phyloP scores from a whole-genome alignment of 2,329 filamentous ascomycete species.

The Botrytis tulipae region DNA sequence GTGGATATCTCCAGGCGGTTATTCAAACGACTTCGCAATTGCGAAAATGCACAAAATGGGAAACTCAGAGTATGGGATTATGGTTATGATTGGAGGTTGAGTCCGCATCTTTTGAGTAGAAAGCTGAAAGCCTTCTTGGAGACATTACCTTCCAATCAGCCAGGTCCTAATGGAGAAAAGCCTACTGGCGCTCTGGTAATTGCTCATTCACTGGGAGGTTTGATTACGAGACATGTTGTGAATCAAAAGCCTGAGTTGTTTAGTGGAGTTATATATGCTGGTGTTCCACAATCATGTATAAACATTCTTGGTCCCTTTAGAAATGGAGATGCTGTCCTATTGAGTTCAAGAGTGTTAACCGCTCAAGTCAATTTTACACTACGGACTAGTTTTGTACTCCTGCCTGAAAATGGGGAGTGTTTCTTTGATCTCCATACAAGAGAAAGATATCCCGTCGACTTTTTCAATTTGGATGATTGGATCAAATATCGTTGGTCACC shows the following conservation, averaged over 20 bases:
- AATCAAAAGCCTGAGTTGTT: conserved; percentile 85
- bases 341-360: conserved; percentile 86
- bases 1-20: conserved; percentile 84
- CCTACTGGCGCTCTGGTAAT: conserved; percentile 74
- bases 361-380: conserved; percentile 93
- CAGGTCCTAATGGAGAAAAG: conserved; percentile 42
- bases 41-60: conserved; percentile 69
- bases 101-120: conserved; percentile 70
- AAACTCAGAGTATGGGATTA: conserved; percentile 82
- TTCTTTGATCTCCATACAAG: conserved; percentile 76
- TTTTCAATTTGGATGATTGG: conserved; percentile 79
- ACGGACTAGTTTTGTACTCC: conserved; percentile 77
- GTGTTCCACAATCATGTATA: conserved; percentile 79
- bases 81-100: conserved; percentile 92
- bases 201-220: conserved; percentile 81
- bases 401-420: conserved; percentile 83
- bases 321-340: conserved; percentile 86
- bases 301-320: conserved; percentile 88
- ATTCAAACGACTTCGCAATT: conserved; percentile 72
- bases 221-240: conserved; percentile 85
- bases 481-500: conserved; percentile 75
- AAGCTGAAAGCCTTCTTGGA: conserved; percentile 73
- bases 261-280: conserved; percentile 80
- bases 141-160: conserved; percentile 70
- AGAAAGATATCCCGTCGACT: conserved; percentile 78